A percentile compares a stretch with the other conserved stretches of the same genome.
Conservation (phyloP, 768 basidiomycete species). For the Dacryopinax spathularia region DNA sequence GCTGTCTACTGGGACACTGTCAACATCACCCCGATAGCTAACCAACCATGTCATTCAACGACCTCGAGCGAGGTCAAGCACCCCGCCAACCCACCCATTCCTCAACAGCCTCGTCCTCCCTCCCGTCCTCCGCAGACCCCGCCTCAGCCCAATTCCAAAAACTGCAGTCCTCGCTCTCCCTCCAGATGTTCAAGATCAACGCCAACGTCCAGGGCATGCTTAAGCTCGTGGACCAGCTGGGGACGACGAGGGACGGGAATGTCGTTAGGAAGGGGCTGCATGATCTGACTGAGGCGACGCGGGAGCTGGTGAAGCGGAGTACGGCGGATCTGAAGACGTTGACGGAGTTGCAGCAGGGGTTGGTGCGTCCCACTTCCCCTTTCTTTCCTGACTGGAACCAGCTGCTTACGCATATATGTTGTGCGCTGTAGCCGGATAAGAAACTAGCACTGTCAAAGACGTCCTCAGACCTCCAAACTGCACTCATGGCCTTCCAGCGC, state of each 20-base stretch:
- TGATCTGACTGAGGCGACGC: conserved; percentile 86
- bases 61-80: conserved; percentile 7
- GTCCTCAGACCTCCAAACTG: conserved; percentile 81
- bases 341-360: conserved; percentile 44
- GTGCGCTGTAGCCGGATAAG: conserved; percentile 45
- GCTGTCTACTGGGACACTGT: too few species aligned
- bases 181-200: conserved; percentile 98
- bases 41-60: conserved; percentile 10
- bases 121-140: conserved; percentile 47
- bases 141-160: conserved; percentile 39
- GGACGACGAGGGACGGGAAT: conserved; percentile 67
- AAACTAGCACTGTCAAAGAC: conserved; percentile 83
- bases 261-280: conserved; percentile 76
- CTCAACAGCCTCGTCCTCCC: not conserved
- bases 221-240: conserved; percentile 92
- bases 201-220: conserved; percentile 91
- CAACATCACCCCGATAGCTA: not conserved
- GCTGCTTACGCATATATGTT: not conserved
- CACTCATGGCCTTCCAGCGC: conserved; percentile 79
- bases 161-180: conserved; percentile 64
- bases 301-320: conserved; percentile 86
- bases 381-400: not conserved
- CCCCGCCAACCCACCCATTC: not conserved
- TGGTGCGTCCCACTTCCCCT: conserved; percentile 32
- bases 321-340: conserved; percentile 88